Evolutionary conservation across 2,329 filamentous ascomycete species (phyloP).

Genomic region (Aspergillus costaricaensis): DNA sequence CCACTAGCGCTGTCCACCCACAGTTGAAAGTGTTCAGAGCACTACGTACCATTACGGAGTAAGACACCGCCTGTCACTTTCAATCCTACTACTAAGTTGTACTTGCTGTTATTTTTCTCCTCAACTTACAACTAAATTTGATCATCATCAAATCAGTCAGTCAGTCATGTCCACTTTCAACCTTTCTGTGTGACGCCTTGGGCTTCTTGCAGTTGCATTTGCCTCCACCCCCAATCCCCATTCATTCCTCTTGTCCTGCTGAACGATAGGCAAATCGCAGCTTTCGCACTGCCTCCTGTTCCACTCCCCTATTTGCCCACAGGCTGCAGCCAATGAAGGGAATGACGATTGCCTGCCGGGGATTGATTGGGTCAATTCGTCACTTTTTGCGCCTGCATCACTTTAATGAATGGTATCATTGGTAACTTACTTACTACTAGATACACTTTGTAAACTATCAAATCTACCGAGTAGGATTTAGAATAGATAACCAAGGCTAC

Average conservation of each 20-base stretch:
- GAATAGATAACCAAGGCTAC: too few relatives aligned
- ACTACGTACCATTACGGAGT: background rate
- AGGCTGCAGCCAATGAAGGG: background rate
- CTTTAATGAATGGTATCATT: background rate
- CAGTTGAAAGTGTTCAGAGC: background rate
- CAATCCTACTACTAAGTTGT: background rate
- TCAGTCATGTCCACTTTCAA: background rate
- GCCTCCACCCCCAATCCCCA: background rate
- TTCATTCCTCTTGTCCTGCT: background rate
- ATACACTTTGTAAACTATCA: too few relatives aligned
- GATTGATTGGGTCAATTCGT: slow-evolving; percentile 4
- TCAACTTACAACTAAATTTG: too few relatives aligned
- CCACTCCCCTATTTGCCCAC: background rate
- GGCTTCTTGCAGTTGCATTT: background rate
- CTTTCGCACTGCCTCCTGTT: slow-evolving; percentile 3
- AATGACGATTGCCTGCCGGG: slow-evolving; percentile 5
- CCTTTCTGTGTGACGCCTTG: background rate
- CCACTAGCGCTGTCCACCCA: background rate
- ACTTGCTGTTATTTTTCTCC: background rate
- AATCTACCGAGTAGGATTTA: too few relatives aligned
- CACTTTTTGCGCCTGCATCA: background rate
- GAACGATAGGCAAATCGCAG: background rate
- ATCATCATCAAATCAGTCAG: too few relatives aligned
- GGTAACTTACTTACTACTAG: too few relatives aligned
- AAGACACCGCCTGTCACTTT: background rate